Evolutionary conservation across 225 moss, liverwort and hornwort species (phyloP).

Genomic region (Bryoerythrophyllum caledonicum): DNA sequence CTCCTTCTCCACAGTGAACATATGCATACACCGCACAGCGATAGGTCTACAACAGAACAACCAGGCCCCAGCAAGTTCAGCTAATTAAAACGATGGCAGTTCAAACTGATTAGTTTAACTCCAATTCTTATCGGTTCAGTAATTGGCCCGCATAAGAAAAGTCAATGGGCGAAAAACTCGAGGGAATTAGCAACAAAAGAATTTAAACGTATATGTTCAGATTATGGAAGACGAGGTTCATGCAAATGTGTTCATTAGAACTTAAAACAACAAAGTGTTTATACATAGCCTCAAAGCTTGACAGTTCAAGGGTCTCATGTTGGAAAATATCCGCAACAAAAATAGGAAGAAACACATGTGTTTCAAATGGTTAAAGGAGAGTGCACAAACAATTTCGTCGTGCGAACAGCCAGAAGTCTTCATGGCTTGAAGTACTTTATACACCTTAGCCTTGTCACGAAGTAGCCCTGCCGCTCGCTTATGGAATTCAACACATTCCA

Average conservation of each 20-base stretch:
- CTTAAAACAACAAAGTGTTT: background rate
- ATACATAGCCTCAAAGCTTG: background rate
- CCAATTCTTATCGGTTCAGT: background rate
- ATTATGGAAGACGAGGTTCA: background rate
- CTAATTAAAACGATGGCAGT: background rate
- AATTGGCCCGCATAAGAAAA: background rate
- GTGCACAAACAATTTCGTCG: conserved; percentile 54
- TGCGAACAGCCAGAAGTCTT: conserved; percentile 42
- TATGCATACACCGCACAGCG: conserved; percentile 62
- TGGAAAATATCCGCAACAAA: background rate
- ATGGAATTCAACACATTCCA: conserved; percentile 22
- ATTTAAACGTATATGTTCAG: background rate
- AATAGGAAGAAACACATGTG: background rate
- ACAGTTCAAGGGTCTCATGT: conserved; percentile 9
- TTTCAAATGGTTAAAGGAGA: conserved; percentile 16
- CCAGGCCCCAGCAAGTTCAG: conserved; percentile 11
- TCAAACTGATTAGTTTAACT: conserved; percentile 1
- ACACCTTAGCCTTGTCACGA: conserved; percentile 42
- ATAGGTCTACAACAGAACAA: conserved; percentile 41
- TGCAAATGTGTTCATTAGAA: conserved; percentile 11
- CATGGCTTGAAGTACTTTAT: conserved; percentile 54
- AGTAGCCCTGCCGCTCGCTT: conserved; percentile 65
- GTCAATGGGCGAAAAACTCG: background rate
- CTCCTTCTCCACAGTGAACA: conserved; percentile 71
- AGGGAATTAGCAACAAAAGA: background rate